Base-by-base conservation (phyloP, 352 stramenopile species). In the Aphanomyces euteiches region DNA sequence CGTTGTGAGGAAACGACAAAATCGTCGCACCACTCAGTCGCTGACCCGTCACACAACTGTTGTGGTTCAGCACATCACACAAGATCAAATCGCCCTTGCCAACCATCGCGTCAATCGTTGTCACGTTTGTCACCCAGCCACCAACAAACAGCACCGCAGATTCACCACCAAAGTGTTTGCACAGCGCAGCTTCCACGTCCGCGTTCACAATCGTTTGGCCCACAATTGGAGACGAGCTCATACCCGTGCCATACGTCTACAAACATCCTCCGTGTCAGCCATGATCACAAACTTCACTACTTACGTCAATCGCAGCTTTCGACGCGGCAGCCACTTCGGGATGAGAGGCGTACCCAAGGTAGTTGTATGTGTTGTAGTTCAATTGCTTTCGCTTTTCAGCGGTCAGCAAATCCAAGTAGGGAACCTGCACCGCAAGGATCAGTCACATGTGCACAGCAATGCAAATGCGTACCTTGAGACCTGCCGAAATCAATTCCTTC, bases 351-450 rank as follows among this genome's bases (percentile, higher is more conserved):
- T 92, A 88, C 19, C 85, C 85, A 15, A 93, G 77, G 67, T 93
- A 93, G 67, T 93, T 93, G 79, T 93, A 93, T 54, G 85, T 92
- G 77, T 92, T 92, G 74, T 90, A 92, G 81, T 93, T 93, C 36
- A 83, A 78, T 80, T 89, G 89, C 50, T 80, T 77, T 12, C 83
- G 79, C 75, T 88, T 90, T 64, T 86, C 83, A 1, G 81, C 72
- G 36, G 83, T 90, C 4, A 93, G 72, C 34, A 81, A 83, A 54
- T 93, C 85, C 47, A 93, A 72, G 57, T 81, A 93, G 56, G 83
- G 83, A 39, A 93, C 81, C 7, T 61, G 43, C 21, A 13, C 5
- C 5, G 19, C 37, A 17, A 7, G 10, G 21, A 7, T 57, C 1
- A 58, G 57, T 66, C 34, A 10, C 8, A 37, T n/a, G 13, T 2